Conservation (phyloP, 305 asterid species). For the Rubia tinctorum region DNA sequence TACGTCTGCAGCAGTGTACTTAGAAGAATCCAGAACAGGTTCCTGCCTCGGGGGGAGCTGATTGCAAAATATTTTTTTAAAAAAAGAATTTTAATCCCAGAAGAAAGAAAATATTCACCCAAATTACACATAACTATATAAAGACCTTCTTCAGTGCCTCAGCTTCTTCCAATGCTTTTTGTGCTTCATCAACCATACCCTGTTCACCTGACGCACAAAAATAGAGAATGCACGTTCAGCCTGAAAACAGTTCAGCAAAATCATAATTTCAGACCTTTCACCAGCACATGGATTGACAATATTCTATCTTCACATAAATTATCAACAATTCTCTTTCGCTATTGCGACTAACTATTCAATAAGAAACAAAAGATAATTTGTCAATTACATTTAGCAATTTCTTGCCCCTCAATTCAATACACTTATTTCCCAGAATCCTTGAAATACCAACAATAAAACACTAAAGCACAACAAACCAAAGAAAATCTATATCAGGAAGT, state of each 20-base stretch:
- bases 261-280: neutral
- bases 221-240: neutral
- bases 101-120: neutral
- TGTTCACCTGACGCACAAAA: slow-evolving; percentile 63
- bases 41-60: slow-evolving; percentile 81
- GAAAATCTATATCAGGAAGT: too few species aligned
- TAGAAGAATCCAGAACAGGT: slow-evolving; percentile 54
- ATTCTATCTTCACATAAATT: neutral
- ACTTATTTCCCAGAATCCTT: neutral
- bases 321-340: neutral
- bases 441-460: too few species aligned
- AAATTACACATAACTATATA: neutral
- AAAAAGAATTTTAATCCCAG: neutral
- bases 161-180: slow-evolving; percentile 85
- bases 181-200: slow-evolving; percentile 92
- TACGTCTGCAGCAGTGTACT: slow-evolving; percentile 92
- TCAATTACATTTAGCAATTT: neutral
- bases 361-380: neutral
- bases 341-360: too few species aligned
- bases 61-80: slow-evolving; percentile 8
- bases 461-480: too few species aligned
- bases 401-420: neutral
- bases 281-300: neutral
- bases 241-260: neutral
- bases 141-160: slow-evolving; percentile 91